These are phyloP conservation scores for Quillaja saponaria DNA, from an alignment of 306 rosid genomes.

Conservation along the genomic window DNA sequence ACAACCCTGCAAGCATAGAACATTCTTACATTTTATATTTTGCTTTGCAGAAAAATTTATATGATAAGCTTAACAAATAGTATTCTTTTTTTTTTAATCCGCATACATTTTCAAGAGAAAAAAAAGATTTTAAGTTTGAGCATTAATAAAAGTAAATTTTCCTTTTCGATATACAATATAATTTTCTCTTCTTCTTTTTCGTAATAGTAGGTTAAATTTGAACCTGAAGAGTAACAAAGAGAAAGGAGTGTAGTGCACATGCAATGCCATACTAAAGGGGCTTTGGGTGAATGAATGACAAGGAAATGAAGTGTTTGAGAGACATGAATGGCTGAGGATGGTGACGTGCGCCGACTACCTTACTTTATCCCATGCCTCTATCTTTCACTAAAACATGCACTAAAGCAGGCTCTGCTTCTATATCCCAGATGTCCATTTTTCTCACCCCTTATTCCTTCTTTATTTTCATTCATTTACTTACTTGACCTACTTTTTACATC, in stretches of 20 bases:
- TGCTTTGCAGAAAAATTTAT: too few species aligned
- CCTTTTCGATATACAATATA: too few species aligned
- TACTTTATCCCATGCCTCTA: conserved; percentile 70
- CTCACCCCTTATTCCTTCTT: conserved; percentile 38
- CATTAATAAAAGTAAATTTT: too few species aligned
- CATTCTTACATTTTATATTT: too few species aligned
- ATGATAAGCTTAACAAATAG: too few species aligned
- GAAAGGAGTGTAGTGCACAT: background rate
- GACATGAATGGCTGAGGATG: conserved; percentile 44
- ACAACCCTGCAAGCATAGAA: too few species aligned
- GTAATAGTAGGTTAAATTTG: too few species aligned
- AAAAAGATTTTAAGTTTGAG: too few species aligned
- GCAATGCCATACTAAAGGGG: background rate
- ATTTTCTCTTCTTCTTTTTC: too few species aligned
- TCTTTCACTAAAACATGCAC: conserved; percentile 65
- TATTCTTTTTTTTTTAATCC: too few species aligned
- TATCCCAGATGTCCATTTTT: conserved; percentile 40
- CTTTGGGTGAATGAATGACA: conserved; percentile 24
- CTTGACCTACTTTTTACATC: conserved; percentile 32
- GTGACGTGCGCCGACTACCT: conserved; percentile 60
- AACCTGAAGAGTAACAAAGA: background rate
- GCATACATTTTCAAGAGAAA: too few species aligned
- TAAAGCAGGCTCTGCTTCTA: conserved; percentile 38
- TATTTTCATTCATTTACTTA: conserved; percentile 32
- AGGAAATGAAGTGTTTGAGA: background rate